These are phyloP conservation scores for Colletotrichum sp. DNA, from an alignment of 2,329 filamentous ascomycete genomes.

Conservation along the genomic window DNA sequence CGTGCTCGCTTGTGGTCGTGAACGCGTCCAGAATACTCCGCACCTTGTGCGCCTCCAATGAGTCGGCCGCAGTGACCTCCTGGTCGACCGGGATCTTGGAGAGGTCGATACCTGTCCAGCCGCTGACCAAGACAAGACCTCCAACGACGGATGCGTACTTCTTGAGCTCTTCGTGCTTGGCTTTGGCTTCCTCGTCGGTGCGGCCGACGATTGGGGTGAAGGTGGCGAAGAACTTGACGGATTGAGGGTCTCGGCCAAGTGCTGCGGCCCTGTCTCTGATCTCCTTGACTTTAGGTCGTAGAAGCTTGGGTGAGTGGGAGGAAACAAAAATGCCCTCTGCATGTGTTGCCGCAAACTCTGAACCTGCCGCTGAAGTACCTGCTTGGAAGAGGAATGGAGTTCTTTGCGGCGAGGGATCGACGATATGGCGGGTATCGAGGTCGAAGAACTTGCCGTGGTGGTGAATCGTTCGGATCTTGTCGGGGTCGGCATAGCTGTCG, in stretches of 20 bases:
- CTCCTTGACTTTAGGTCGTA: conserved; percentile 54
- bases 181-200: conserved; percentile 57
- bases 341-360: conserved; percentile 60
- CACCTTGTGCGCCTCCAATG: conserved; percentile 56
- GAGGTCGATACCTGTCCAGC: conserved; percentile 66
- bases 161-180: conserved; percentile 55
- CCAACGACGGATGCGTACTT: conserved; percentile 59
- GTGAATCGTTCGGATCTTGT: conserved; percentile 64
- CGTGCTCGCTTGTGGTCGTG: conserved; percentile 49
- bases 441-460: conserved; percentile 39
- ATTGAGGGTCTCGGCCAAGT: conserved; percentile 58
- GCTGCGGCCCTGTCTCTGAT: conserved; percentile 56
- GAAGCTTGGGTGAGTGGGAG: conserved; percentile 52
- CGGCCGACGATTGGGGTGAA: conserved; percentile 54
- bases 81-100: conserved; percentile 62
- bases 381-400: conserved; percentile 65
- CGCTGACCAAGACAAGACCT: conserved; percentile 59
- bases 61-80: conserved; percentile 59
- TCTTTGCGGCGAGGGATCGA: conserved; percentile 61
- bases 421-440: conserved; percentile 44
- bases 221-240: conserved; percentile 60
- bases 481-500: conserved; percentile 63
- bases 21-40: conserved; percentile 54
- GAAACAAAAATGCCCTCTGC: conserved; percentile 67
- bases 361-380: conserved; percentile 62